Conservation (phyloP, 176 grass and related monocot species). For the Calamus simplicifolius region DNA sequence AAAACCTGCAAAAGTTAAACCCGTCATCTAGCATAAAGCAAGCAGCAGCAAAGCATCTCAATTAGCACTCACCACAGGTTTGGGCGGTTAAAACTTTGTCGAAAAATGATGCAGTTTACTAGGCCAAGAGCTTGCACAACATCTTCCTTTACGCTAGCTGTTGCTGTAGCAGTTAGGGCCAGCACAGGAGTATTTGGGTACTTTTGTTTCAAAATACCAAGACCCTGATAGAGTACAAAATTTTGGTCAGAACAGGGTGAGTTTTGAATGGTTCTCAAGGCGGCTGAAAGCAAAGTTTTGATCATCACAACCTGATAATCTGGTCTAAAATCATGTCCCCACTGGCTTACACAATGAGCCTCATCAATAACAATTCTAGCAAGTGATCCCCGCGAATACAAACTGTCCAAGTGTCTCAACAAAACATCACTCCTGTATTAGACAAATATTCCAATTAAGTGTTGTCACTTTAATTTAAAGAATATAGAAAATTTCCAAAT, state of each 20-base stretch:
- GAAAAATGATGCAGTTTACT: conserved; percentile 73
- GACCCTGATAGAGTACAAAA: conserved; percentile 24
- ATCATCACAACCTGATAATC: conserved; percentile 66
- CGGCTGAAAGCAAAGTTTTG: not conserved
- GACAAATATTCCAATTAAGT: not conserved
- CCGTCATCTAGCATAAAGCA: conserved; percentile 16
- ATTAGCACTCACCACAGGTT: conserved; percentile 59
- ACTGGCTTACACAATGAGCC: conserved; percentile 98
- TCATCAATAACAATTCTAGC: conserved; percentile 98
- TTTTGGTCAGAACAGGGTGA: not conserved
- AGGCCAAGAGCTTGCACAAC: conserved; percentile 91
- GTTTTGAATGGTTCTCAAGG: not conserved
- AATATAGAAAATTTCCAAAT: too few species aligned
- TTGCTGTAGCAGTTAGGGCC: conserved; percentile 92
- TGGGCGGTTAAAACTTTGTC: conserved; percentile 90
- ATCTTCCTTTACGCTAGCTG: conserved; percentile 87
- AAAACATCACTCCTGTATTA: conserved; percentile 60
- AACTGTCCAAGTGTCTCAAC: conserved; percentile 42
- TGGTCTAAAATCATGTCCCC: conserved; percentile 97
- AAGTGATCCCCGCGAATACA: conserved; percentile 53
- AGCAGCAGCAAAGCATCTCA: not conserved
- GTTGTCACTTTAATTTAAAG: too few species aligned
- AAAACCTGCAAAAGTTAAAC: conserved; percentile 48
- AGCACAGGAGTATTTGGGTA: conserved; percentile 66
- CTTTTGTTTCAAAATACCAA: conserved; percentile 79